Evolutionary conservation across 2,329 filamentous ascomycete genomes (phyloP).

Genomic region (Plectosphaerella sp.): DNA sequence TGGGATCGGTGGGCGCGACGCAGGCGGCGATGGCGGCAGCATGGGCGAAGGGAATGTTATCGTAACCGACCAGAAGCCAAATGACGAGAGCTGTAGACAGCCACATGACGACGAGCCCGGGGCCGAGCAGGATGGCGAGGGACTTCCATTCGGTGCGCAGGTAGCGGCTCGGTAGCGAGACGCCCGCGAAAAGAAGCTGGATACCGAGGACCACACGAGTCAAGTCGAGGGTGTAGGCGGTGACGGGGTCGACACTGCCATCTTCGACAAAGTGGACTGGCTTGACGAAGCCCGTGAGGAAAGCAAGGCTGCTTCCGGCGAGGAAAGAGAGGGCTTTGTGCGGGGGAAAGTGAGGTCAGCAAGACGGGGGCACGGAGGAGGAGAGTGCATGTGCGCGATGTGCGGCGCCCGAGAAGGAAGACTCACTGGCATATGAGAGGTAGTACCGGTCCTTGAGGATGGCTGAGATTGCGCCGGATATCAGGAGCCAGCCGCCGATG

Average conservation of each 20-base stretch:
- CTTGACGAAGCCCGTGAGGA: conserved; percentile 70
- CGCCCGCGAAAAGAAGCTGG: conserved; percentile 82
- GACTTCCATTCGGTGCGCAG: conserved; percentile 74
- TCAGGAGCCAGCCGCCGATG: conserved; percentile 79
- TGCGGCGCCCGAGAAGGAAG: no score
- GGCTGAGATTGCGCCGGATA: conserved; percentile 90
- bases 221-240: conserved; percentile 77
- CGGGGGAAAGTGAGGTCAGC: background rate
- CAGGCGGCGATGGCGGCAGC: conserved; percentile 78
- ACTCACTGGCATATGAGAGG: conserved; percentile 81
- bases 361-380: background rate
- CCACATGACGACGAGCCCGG: conserved; percentile 87
- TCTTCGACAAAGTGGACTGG: conserved; percentile 68
- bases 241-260: conserved; percentile 62
- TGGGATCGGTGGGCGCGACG: conserved; percentile 87
- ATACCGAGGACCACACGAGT: conserved; percentile 83
- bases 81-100: conserved; percentile 72
- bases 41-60: conserved; percentile 67
- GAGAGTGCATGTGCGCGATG: no score
- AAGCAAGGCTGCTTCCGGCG: conserved; percentile 65
- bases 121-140: conserved; percentile 70
- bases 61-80: conserved; percentile 61
- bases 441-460: conserved; percentile 87
- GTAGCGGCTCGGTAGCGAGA: conserved; percentile 83
- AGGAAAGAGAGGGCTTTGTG: conserved; percentile 2